A percentile compares a stretch with the other conserved stretches of the same genome.
phyloP scores from a whole-genome alignment of 345 rosid genomes.

The Linum usitatissimum region DNA sequence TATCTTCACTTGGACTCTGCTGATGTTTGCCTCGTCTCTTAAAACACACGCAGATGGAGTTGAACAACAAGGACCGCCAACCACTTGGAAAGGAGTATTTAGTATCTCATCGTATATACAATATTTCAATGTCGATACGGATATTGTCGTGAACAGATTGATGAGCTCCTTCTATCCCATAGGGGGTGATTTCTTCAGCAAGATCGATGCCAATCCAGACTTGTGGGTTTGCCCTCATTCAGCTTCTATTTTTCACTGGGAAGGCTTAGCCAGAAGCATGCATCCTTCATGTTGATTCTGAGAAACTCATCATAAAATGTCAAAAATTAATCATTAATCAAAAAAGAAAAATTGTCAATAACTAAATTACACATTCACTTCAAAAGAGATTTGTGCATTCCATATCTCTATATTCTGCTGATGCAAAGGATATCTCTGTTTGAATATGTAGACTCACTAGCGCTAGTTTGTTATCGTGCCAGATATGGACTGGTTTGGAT shows the following conservation, averaged over 20 bases:
- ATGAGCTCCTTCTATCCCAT: slow-evolving; percentile 61
- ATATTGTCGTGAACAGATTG: slow-evolving; percentile 66
- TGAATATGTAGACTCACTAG: neutral
- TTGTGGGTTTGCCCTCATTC: slow-evolving; percentile 43
- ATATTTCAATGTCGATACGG: slow-evolving; percentile 85
- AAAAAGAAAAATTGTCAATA: too few species aligned
- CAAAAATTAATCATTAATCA: too few species aligned
- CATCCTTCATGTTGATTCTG: too few species aligned
- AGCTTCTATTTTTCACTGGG: too few species aligned
- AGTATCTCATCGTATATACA: slow-evolving; percentile 68
- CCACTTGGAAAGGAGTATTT: slow-evolving; percentile 80
- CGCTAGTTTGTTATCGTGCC: slow-evolving; percentile 11
- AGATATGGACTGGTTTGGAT: slow-evolving; percentile 94
- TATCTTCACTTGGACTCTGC: neutral
- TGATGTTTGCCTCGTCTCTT: neutral
- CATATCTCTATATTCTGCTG: neutral
- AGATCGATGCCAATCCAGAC: slow-evolving; percentile 91
- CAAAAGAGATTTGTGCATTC: too few species aligned
- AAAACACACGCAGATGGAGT: slow-evolving; percentile 41
- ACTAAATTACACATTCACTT: too few species aligned
- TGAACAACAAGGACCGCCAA: slow-evolving; percentile 56
- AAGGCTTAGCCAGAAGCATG: too few species aligned
- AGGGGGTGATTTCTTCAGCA: slow-evolving; percentile 72
- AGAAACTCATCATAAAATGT: too few species aligned
- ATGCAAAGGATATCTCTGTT: neutral